Conservation (phyloP, 2,329 filamentous ascomycete genomes). For the Aspergillus sp. region DNA sequence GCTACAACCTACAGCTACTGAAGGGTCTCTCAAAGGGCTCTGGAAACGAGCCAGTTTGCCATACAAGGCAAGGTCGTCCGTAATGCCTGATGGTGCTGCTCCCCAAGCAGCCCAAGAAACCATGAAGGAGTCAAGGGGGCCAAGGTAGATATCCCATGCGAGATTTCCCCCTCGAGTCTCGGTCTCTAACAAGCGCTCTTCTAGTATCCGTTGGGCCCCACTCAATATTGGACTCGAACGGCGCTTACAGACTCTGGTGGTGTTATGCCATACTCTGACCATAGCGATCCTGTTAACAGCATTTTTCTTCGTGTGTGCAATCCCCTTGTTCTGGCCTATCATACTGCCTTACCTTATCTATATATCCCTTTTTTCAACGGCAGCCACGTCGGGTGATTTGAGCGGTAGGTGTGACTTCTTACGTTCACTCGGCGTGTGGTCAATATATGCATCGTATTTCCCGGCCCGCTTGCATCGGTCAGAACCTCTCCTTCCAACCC, state of each 20-base stretch:
- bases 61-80: background rate
- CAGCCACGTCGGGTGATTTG: slow-evolving; percentile 73
- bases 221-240: slow-evolving; percentile 70
- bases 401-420: slow-evolving; percentile 73
- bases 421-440: slow-evolving; percentile 76
- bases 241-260: slow-evolving; percentile 75
- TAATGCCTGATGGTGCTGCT: background rate
- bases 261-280: slow-evolving; percentile 71
- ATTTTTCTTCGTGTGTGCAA: slow-evolving; percentile 90
- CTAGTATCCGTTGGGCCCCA: slow-evolving; percentile 80
- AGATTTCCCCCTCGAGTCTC: background rate
- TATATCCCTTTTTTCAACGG: slow-evolving; percentile 72
- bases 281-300: slow-evolving; percentile 71
- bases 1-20: background rate
- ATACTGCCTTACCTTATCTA: slow-evolving; percentile 78
- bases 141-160: background rate
- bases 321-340: slow-evolving; percentile 87
- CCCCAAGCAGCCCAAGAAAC: background rate
- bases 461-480: slow-evolving; percentile 86
- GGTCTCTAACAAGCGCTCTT: background rate
- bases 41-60: background rate
- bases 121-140: background rate
- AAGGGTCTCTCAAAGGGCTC: background rate
- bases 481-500: slow-evolving; percentile 71
- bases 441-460: slow-evolving; percentile 88